phyloP scores from a whole-genome alignment of 139 green algal genomes.

The Zygnema cylindricum region DNA sequence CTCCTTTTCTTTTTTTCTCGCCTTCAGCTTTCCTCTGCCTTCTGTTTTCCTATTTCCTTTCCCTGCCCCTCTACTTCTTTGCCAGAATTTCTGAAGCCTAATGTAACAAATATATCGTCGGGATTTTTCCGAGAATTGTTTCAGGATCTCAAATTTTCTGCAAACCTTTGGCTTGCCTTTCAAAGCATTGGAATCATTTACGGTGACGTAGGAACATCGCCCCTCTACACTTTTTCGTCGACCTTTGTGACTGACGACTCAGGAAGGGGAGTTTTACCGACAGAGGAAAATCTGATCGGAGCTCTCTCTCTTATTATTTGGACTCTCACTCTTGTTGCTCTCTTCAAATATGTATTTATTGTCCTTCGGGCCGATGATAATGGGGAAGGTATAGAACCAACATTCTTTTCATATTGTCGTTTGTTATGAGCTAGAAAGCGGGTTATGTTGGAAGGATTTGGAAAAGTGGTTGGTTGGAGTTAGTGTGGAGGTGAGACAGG shows the following conservation, averaged over 20 bases:
- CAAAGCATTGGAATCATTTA: constrained; percentile 22
- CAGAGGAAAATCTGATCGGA: constrained; percentile 65
- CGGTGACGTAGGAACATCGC: constrained; percentile 67
- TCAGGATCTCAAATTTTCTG: neutral
- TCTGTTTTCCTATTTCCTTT: no score
- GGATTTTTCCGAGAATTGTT: no score
- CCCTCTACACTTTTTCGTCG: constrained; percentile 70
- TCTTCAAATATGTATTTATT: constrained; percentile 73
- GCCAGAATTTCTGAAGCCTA: no score
- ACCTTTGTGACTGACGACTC: constrained; percentile 56
- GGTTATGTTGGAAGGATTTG: no score
- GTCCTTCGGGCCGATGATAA: constrained; percentile 75
- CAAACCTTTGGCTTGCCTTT: neutral
- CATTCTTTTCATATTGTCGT: neutral
- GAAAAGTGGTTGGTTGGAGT: no score
- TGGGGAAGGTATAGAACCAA: constrained; percentile 69
- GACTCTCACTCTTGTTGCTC: constrained; percentile 70
- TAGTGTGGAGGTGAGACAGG: no score
- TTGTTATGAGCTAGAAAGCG: neutral
- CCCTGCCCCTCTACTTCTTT: no score
- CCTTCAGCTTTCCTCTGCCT: no score
- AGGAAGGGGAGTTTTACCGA: constrained; percentile 11
- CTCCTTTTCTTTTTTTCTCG: no score
- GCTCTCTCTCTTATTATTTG: constrained; percentile 75
- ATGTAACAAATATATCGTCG: no score